These are phyloP conservation scores for Aspergillus baeticus DNA, from an alignment of 495 filamentous ascomycete species.

Conservation along the genomic window DNA sequence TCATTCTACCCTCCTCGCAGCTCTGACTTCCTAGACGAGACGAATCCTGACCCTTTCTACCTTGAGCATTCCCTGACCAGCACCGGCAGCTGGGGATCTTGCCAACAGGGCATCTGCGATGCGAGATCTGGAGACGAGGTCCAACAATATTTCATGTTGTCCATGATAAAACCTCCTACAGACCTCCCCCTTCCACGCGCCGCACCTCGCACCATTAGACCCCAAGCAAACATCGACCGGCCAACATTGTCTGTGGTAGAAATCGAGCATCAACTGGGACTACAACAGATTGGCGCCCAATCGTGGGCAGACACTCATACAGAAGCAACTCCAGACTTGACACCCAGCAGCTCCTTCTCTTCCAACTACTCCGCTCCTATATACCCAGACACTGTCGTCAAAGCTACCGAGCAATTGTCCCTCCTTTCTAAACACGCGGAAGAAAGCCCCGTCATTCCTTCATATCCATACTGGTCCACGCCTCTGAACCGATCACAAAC, in stretches of 20 bases:
- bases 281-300: conserved; percentile 32
- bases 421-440: conserved; percentile 24
- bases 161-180: conserved; percentile 26
- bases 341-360: conserved; percentile 48
- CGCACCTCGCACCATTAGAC: conserved; percentile 13
- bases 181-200: conserved; percentile 11
- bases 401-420: conserved; percentile 32
- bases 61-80: conserved; percentile 39
- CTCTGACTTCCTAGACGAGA: conserved; percentile 34
- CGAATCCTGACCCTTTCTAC: conserved; percentile 47
- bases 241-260: conserved; percentile 40
- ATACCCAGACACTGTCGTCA: conserved; percentile 31
- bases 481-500: conserved; percentile 35
- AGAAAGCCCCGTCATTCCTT: conserved; percentile 17
- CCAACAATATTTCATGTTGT: conserved; percentile 37
- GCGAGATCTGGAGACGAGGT: conserved; percentile 34
- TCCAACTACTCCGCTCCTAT: conserved; percentile 36
- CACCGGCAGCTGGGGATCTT: conserved; percentile 28
- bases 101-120: conserved; percentile 32
- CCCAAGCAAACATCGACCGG: conserved; percentile 24
- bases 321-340: conserved; percentile 41
- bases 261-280: conserved; percentile 33
- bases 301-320: conserved; percentile 28
- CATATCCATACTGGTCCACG: conserved; percentile 35
- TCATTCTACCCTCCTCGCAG: conserved; percentile 35